These are phyloP conservation scores for Neurospora discreta DNA, from an alignment of 495 filamentous ascomycete species.

Conservation along the genomic window DNA sequence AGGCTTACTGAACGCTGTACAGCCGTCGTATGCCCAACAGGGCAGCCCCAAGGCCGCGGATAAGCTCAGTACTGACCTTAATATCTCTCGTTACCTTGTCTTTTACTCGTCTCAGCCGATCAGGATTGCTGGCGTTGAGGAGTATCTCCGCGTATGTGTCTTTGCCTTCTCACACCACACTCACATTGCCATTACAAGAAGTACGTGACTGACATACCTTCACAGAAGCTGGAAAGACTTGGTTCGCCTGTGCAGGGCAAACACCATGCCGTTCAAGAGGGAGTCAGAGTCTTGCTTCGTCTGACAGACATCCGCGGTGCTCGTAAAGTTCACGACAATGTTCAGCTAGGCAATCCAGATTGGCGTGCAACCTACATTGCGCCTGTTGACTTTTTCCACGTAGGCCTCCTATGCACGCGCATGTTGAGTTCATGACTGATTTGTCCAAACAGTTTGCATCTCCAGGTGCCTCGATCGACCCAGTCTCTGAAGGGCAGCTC, in stretches of 20 bases:
- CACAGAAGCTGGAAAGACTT: slow-evolving; percentile 23
- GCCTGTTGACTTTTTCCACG: slow-evolving; percentile 30
- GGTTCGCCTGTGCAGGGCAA: slow-evolving; percentile 20
- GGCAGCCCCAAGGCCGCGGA: slow-evolving; percentile 2
- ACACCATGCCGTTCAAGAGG: slow-evolving; percentile 15
- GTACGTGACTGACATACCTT: not conserved
- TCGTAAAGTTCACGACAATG: slow-evolving; percentile 32
- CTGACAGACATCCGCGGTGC: slow-evolving; percentile 50
- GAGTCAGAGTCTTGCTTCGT: slow-evolving; percentile 38
- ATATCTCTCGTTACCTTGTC: slow-evolving; percentile 28
- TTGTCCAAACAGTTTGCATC: slow-evolving; percentile 9
- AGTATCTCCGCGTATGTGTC: slow-evolving; percentile 27
- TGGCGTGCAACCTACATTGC: slow-evolving; percentile 42
- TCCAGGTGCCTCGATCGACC: slow-evolving; percentile 13
- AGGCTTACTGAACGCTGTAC: not conserved
- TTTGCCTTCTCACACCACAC: not conserved
- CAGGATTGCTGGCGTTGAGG: slow-evolving; percentile 19
- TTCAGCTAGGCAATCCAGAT: slow-evolving; percentile 31
- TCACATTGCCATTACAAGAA: not conserved
- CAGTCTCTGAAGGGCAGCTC: slow-evolving; percentile 41
- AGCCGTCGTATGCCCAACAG: slow-evolving; percentile 3
- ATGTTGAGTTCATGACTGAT: slow-evolving; percentile 5
- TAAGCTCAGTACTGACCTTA: slow-evolving; percentile 26
- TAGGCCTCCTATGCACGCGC: slow-evolving; percentile 4
- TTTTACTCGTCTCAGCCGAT: slow-evolving; percentile 21